A percentile compares a stretch with the other conserved stretches of the same genome.
Conservation (phyloP, 805 yeast genomes). For the Metschnikowia lunata region DNA sequence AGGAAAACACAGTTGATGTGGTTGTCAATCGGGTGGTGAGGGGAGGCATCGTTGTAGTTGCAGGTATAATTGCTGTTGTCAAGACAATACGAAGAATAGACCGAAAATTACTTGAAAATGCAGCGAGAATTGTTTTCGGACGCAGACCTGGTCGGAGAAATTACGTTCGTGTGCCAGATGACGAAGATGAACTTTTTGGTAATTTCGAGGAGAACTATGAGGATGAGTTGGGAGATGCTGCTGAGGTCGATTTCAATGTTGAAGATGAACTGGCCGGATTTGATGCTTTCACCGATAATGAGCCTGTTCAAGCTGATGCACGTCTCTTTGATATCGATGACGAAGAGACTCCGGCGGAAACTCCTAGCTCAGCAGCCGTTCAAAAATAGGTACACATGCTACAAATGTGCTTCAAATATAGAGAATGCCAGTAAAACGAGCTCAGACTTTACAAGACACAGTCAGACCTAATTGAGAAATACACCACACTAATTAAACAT, state of each 20-base stretch:
- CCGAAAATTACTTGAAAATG: conserved; percentile 28
- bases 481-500: too few relatives aligned
- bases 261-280: conserved; percentile 19
- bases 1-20: conserved; percentile 56
- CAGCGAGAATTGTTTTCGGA: conserved; percentile 28
- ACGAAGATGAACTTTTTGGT: conserved; percentile 40
- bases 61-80: conserved; percentile 34
- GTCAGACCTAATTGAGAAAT: too few relatives aligned
- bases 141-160: conserved; percentile 37
- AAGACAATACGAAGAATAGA: conserved; percentile 34
- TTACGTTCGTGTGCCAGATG: conserved; percentile 41
- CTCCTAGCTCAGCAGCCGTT: too few relatives aligned
- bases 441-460: too few relatives aligned
- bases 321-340: conserved; percentile 33
- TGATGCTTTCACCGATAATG: conserved; percentile 9
- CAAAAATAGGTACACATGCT: too few relatives aligned
- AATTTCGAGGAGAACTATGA: conserved; percentile 38
- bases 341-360: conserved; percentile 3
- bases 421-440: too few relatives aligned
- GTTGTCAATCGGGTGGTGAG: conserved; percentile 55
- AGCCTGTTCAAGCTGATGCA: conserved; percentile 18
- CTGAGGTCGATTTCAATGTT: conserved; percentile 22
- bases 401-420: too few relatives aligned
- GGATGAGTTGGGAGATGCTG: conserved; percentile 33
- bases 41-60: conserved; percentile 49